Conservation (phyloP, 306 rosid genomes). For the Glycine latifolia region DNA sequence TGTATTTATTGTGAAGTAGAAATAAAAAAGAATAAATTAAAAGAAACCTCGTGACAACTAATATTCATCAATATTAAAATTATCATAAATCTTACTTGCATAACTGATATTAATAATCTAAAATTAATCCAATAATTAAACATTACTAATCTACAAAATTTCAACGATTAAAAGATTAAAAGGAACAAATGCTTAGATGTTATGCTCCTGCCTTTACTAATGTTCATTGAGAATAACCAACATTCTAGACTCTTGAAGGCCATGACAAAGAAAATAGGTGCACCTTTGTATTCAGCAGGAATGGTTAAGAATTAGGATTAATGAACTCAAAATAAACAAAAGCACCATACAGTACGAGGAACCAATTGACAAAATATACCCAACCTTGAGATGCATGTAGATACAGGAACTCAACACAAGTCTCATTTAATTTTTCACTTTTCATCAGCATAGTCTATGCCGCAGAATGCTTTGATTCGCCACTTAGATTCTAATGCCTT, state of each 20-base stretch:
- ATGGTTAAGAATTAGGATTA: background rate
- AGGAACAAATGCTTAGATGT: too few relatives aligned
- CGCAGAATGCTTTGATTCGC: slow-evolving; percentile 48
- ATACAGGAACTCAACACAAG: background rate
- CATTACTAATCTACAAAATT: too few relatives aligned
- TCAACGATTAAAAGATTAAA: too few relatives aligned
- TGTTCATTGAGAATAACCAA: too few relatives aligned
- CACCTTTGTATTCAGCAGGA: background rate
- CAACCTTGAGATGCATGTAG: background rate
- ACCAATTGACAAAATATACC: background rate
- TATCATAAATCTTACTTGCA: too few relatives aligned
- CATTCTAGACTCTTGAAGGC: background rate
- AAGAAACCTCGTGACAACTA: too few relatives aligned
- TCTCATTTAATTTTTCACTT: background rate
- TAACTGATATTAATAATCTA: too few relatives aligned
- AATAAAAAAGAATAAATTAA: too few relatives aligned
- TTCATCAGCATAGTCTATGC: slow-evolving; percentile 21
- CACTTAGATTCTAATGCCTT: slow-evolving; percentile 34
- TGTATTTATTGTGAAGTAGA: too few relatives aligned
- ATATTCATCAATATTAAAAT: too few relatives aligned
- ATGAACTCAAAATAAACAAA: background rate
- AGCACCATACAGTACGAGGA: background rate
- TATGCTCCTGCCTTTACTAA: too few relatives aligned
- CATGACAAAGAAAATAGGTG: background rate
- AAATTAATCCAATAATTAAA: too few relatives aligned